Evolutionary conservation across 176 grass and related monocot genomes (phyloP).

Genomic region (Bromus sterilis): DNA sequence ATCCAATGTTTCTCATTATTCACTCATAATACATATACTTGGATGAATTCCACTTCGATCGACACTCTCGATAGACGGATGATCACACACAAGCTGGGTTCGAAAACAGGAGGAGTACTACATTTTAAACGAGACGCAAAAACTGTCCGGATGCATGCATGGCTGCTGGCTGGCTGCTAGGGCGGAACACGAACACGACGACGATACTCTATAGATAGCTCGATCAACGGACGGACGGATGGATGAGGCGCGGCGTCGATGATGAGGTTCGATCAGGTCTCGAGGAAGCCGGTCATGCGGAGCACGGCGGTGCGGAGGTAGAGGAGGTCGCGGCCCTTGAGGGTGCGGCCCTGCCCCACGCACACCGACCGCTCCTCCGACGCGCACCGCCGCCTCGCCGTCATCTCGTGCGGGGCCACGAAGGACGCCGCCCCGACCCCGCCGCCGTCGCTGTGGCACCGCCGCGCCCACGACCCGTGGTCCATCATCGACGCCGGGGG

Average conservation of each 20-base stretch:
- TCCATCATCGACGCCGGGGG: neutral
- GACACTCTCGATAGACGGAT: no score
- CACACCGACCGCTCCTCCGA: slow-evolving; percentile 23
- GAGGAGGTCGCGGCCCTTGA: slow-evolving; percentile 54
- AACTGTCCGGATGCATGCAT: no score
- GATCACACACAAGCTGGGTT: no score
- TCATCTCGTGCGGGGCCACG: slow-evolving; percentile 39
- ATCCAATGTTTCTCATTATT: no score
- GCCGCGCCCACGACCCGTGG: neutral
- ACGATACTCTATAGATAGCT: no score
- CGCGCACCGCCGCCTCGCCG: neutral
- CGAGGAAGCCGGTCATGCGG: slow-evolving; percentile 54
- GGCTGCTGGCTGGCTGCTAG: no score
- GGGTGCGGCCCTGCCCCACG: slow-evolving; percentile 50
- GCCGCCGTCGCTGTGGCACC: neutral
- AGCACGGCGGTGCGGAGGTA: slow-evolving; percentile 43
- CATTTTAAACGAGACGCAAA: no score
- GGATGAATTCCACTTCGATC: no score
- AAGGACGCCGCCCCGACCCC: neutral
- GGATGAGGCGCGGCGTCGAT: neutral
- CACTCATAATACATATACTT: no score
- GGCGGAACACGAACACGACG: no score
- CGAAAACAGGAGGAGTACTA: no score
- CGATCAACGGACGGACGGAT: no score
- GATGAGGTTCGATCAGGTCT: neutral